Evolutionary conservation across 148 eudicot species (phyloP), one percentile per base, ranked within the genome.

Genomic region (Beta vulgaris): DNA sequence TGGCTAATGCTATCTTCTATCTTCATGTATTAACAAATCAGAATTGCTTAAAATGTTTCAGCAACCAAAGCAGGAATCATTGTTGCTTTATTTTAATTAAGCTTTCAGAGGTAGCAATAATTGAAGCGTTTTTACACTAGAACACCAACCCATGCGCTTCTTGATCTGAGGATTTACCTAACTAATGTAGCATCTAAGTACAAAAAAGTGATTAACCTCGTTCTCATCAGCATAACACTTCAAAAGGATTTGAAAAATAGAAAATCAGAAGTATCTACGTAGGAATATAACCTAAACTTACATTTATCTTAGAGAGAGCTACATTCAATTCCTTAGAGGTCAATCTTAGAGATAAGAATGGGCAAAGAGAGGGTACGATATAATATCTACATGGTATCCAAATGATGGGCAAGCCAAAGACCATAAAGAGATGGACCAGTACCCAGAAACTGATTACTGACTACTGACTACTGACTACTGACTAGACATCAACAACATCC

Each of bases 311-410:
- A 26, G n/a, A 57, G 62, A 3, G 57, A 25, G 23, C 23, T 25
- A 51, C 26, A 51, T 19, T 25, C 57, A 19, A n/a, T 19, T 51
- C 25, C 21, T 51, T 44, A 39, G 64, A 64, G 48, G 59, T 42
- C 34, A 74, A 74, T 58, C 23, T 61, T 60, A 40, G 18, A 28
- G 67, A 77, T 69, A 69, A 76, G 67, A 69, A 59, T 59, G 59
- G 74, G 74, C 26, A 77, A 43, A 59, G 78, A 51, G 72, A 48
- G 68, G 78, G 78, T 75, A 26, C 54, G 53, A 37, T 42, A 67
- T 25, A 40, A 64, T 58, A 69, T 48, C 54, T 67, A 37, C 57
- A 67, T 25, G 54, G 72, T 58, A 69, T 48, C 51, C 40, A 25
- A 48, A n/a, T 59, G 51, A 71, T 76, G 67, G 79, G 68, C 73